Evolutionary conservation across 2,329 filamentous ascomycete species (phyloP), one percentile per base, ranked within the genome.

Genomic region (Arthrobotrys pseudoclavata): DNA sequence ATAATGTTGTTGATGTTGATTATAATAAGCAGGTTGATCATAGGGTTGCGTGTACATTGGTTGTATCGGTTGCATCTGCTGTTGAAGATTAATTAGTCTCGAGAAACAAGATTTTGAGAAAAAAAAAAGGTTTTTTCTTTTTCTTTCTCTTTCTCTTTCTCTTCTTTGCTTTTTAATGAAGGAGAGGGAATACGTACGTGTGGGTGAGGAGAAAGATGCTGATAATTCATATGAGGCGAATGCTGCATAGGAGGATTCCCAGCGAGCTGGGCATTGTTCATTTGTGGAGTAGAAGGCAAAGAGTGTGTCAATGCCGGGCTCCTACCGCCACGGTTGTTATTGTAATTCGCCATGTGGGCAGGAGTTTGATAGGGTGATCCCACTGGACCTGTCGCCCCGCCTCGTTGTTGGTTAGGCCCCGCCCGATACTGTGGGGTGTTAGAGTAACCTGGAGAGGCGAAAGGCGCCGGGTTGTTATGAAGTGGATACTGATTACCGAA

Each of bases 241-340:
- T 86, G 80, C 87, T 87, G 80, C 86, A 87, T 80, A 84, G 86
- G 84, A 87, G 87, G 84, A 92, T 91, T 60, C 91, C 87, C 83
- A 93, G 90, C 82, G 88, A 88, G 79, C 87, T 87, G 61, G 87
- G 88, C 48, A 87, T 86, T 70, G 86, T 84, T 88, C 90, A 90
- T 90, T 85, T 91, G 89, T 79, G 92, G 90, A 31, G 91, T 92
- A 79, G 88, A 88, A 72, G 91, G 90, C 81, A 91, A 87, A 40
- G 90, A 89, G 69, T 88, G 88, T 29, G 89, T 85, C 69, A 92
- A 85, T 34, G 90, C 70, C 87, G 88, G 80, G 86, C 87, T 81
- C 86, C 75, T 48, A 45, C 75, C 75, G 4, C 75, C 75, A 18
- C 75, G 64, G 31, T 63, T 68, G 53, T 62, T 72, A 13, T 57